Conservation (phyloP, 1,139 yeast species). For the Blastobotrys ciferrii region DNA sequence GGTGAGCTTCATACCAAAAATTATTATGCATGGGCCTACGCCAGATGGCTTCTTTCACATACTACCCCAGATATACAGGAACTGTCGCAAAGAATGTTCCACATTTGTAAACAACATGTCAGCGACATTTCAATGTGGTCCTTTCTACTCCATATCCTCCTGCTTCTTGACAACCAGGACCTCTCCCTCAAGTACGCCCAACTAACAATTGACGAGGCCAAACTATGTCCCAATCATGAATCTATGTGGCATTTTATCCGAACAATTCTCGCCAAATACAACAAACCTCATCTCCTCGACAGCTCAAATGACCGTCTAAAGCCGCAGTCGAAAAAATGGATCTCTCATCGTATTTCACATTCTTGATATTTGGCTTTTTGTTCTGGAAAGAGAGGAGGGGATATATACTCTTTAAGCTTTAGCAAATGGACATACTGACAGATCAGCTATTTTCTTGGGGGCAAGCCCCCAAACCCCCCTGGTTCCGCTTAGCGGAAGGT, state of each 20-base stretch:
- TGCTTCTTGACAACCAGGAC: slow-evolving; percentile 16
- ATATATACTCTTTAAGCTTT: too few species aligned
- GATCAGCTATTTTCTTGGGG: too few species aligned
- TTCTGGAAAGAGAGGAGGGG: too few species aligned
- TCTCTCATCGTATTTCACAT: not conserved
- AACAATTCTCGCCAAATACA: slow-evolving; percentile 7
- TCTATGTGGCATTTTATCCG: slow-evolving; percentile 24
- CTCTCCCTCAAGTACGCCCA: slow-evolving; percentile 12
- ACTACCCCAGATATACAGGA: not conserved
- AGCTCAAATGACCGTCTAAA: not conserved
- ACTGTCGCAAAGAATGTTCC: slow-evolving; percentile 3
- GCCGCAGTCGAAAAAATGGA: not conserved
- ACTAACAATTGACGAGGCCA: slow-evolving; percentile 14
- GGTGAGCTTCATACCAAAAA: slow-evolving; percentile 43
- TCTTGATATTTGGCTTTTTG: too few species aligned
- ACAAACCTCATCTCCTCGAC: not conserved
- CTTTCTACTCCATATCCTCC: slow-evolving; percentile 27
- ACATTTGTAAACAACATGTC: slow-evolving; percentile 27
- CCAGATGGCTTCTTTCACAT: slow-evolving; percentile 36
- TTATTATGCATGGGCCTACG: slow-evolving; percentile 46
- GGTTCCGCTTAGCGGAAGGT: too few species aligned
- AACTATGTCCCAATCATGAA: slow-evolving; percentile 26
- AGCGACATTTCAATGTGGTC: slow-evolving; percentile 50
- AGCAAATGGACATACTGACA: too few species aligned
- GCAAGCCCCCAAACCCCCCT: too few species aligned